phyloP scores from a whole-genome alignment of 768 basidiomycete species.

The Phanerodontia chrysosporium region DNA sequence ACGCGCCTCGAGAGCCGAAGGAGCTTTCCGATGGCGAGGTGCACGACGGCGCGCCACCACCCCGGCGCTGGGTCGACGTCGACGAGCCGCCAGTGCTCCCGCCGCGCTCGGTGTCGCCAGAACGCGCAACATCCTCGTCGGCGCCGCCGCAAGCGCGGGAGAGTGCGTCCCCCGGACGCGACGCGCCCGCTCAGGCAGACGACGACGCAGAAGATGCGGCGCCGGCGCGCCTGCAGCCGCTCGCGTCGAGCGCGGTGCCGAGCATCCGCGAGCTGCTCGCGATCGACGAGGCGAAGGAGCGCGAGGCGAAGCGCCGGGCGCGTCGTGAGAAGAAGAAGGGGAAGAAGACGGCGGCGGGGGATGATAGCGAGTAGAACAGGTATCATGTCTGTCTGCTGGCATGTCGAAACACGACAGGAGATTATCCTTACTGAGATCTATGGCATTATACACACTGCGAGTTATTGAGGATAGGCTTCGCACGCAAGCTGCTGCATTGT shows the following conservation, averaged over 20 bases:
- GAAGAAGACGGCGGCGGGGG: slow-evolving; percentile 6
- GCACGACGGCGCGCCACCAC: slow-evolving; percentile 4
- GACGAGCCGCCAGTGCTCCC: slow-evolving; percentile 1
- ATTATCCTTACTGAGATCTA: too few relatives aligned
- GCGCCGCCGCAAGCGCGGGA: neutral
- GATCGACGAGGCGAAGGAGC: slow-evolving; percentile 64
- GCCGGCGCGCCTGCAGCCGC: slow-evolving; percentile 60
- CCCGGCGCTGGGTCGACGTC: neutral
- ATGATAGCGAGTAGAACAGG: slow-evolving; percentile 14
- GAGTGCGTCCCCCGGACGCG: too few relatives aligned
- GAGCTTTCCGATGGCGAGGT: slow-evolving; percentile 10
- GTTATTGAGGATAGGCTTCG: too few relatives aligned
- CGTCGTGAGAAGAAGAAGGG: slow-evolving; percentile 66
- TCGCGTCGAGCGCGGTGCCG: slow-evolving; percentile 76
- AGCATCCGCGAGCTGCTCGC: slow-evolving; percentile 82
- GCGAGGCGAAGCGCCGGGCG: slow-evolving; percentile 63
- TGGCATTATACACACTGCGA: too few relatives aligned
- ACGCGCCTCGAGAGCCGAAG: neutral
- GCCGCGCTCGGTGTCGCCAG: neutral
- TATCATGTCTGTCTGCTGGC: neutral
- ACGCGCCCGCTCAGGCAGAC: too few relatives aligned
- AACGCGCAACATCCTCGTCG: neutral
- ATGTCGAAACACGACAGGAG: neutral
- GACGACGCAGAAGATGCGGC: slow-evolving; percentile 41
- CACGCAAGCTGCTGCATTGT: too few relatives aligned